Base-by-base conservation (phyloP, 2,329 filamentous ascomycete species). In the Botrytis fragariae region DNA sequence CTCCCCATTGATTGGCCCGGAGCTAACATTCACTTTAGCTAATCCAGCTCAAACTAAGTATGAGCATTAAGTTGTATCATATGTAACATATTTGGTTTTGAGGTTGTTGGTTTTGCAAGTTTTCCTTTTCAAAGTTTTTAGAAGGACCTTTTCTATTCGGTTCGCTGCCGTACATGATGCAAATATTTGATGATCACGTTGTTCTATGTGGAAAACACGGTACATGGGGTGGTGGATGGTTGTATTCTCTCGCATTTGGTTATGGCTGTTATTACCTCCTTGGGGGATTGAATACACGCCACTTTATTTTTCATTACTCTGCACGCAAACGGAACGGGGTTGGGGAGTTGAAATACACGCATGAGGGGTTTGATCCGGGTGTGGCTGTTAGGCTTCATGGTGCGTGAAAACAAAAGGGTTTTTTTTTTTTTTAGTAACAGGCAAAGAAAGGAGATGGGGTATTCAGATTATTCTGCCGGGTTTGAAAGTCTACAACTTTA, bases 21-120 rank as follows among this genome's bases (percentile, higher is more conserved):
- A 71, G 75, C 79, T 81, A 77, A 81, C 76, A 51, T 74, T 25
- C 9, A 61, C 6, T 60, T 37, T 71, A 81, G 80, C 80, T 81
- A 80, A 80, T 73, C 76, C 74, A 48, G 62, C 77, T 61, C 73
- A 75, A 73, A 73, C 78, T n/a, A 81, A 81, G 75, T 81, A 81
- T 75, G 80, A 81, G 73, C 79, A 80, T 73, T 80, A 81, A 73
- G 74, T 67, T 68, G 73, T 67, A 72, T 72, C 63, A 76, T 74
- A 62, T 81, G 80, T 81, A 81, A 77, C 79, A 81, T 81, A 81
- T 78, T 78, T 79, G 79, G 77, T 35, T 68, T 78, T 78, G 77
- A 75, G 78, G 77, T 79, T 75, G 71, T 75, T 77, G 14, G 37
- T 14, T 18, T n/a, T 29, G 42, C 54, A 37, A 45, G 73, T 75